phyloP scores from a whole-genome alignment of 305 asterid species.

The Lippia alba region DNA sequence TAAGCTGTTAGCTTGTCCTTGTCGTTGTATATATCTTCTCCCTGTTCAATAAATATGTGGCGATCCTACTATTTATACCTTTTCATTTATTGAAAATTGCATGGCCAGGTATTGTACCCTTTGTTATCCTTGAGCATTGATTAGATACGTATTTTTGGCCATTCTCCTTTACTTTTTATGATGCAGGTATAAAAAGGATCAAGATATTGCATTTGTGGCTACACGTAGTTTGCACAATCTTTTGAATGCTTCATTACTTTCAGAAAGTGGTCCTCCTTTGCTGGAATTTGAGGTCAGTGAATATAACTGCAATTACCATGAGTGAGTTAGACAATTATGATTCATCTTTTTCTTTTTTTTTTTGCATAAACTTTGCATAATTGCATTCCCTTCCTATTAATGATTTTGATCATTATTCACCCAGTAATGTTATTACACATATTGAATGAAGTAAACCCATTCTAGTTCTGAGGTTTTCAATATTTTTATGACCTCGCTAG shows the following conservation, averaged over 20 bases:
- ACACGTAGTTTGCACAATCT: constrained; percentile 90
- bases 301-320: constrained; percentile 28
- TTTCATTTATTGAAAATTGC: constrained; percentile 8
- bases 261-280: constrained; percentile 87
- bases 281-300: constrained; percentile 92
- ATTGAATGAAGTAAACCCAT: no score
- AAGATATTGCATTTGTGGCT: constrained; percentile 82
- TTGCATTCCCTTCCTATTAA: constrained; percentile 1
- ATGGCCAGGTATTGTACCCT: constrained; percentile 6
- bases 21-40: constrained; percentile 9
- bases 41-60: constrained; percentile 13
- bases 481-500: no score
- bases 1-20: constrained; percentile 44
- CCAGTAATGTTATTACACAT: no score
- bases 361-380: constrained; percentile 19
- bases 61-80: constrained; percentile 11
- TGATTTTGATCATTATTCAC: background rate
- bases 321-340: constrained; percentile 21
- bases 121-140: constrained; percentile 9
- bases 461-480: no score
- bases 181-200: constrained; percentile 88
- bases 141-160: constrained; percentile 7
- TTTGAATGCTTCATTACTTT: constrained; percentile 82
- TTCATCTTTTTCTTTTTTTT: background rate
- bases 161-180: background rate